These are phyloP conservation scores for Cyclocybe cylindracea DNA, from an alignment of 768 basidiomycete species.

Conservation along the genomic window DNA sequence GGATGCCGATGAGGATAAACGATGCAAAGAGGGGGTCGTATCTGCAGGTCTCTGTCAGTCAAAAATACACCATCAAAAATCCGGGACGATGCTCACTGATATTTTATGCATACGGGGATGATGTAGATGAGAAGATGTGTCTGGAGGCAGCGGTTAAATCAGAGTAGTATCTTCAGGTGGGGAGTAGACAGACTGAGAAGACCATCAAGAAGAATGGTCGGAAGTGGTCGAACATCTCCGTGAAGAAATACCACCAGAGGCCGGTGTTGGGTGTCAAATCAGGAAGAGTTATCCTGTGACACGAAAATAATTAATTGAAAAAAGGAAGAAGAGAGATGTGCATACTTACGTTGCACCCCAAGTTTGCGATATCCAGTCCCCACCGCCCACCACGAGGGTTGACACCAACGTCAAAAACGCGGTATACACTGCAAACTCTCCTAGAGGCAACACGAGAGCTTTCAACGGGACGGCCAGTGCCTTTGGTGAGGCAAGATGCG, in stretches of 20 bases:
- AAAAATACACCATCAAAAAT: background rate
- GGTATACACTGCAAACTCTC: constrained; percentile 55
- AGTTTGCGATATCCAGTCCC: constrained; percentile 71
- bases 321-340: background rate
- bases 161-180: background rate
- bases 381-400: constrained; percentile 58
- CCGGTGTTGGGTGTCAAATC: constrained; percentile 95
- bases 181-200: constrained; percentile 71
- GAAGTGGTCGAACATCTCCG: constrained; percentile 99
- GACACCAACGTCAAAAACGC: constrained; percentile 48
- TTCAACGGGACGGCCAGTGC: constrained; percentile 29
- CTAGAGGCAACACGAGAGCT: constrained; percentile 36
- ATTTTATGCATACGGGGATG: constrained; percentile 83
- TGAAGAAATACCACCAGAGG: constrained; percentile 99
- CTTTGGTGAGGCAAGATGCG: constrained; percentile 66
- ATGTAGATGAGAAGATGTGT: constrained; percentile 84
- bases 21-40: constrained; percentile 84
- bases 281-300: constrained; percentile 69
- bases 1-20: constrained; percentile 73
- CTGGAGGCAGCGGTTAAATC: constrained; percentile 32
- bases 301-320: background rate
- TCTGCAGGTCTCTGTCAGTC: constrained; percentile 36
- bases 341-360: constrained; percentile 81
- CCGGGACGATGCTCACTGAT: constrained; percentile 54
- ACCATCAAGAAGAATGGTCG: constrained; percentile 93